These are phyloP conservation scores for Starmerella roubikii DNA, from an alignment of 805 yeast species.

Conservation along the genomic window DNA sequence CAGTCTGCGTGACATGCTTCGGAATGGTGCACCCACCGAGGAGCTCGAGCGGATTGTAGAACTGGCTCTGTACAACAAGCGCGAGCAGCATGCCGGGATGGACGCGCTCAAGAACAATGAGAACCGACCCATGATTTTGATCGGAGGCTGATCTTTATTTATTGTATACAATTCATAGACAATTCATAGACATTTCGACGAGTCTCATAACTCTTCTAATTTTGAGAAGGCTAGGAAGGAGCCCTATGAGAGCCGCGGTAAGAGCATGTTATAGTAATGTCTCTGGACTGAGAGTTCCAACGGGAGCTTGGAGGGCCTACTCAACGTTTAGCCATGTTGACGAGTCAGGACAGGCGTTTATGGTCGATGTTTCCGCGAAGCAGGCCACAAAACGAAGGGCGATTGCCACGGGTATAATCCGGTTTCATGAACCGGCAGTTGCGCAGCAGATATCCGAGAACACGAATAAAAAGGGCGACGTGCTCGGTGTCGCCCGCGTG, in stretches of 20 bases:
- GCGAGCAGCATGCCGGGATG: slow-evolving; percentile 40
- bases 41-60: slow-evolving; percentile 32
- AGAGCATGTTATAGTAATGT: too few species aligned
- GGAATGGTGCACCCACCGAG: slow-evolving; percentile 28
- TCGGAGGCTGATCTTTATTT: slow-evolving; percentile 46
- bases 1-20: slow-evolving; percentile 33
- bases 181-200: too few species aligned
- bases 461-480: slow-evolving; percentile 40
- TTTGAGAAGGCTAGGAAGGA: too few species aligned
- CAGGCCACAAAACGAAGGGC: slow-evolving; percentile 32
- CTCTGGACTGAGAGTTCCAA: too few species aligned
- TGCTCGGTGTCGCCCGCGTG: slow-evolving; percentile 34
- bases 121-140: slow-evolving; percentile 43
- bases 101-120: slow-evolving; percentile 34
- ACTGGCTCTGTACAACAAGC: slow-evolving; percentile 34
- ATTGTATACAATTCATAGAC: slow-evolving; percentile 4
- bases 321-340: slow-evolving; percentile 29
- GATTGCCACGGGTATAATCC: slow-evolving; percentile 32
- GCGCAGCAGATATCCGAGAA: slow-evolving; percentile 27
- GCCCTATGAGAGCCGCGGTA: too few species aligned
- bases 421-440: slow-evolving; percentile 28
- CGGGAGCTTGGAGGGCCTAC: too few species aligned
- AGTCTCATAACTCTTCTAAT: too few species aligned
- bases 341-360: slow-evolving; percentile 32
- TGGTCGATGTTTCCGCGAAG: slow-evolving; percentile 38